Base-by-base conservation (phyloP, 495 filamentous ascomycete genomes). In the Talaromyces nanjingensis region DNA sequence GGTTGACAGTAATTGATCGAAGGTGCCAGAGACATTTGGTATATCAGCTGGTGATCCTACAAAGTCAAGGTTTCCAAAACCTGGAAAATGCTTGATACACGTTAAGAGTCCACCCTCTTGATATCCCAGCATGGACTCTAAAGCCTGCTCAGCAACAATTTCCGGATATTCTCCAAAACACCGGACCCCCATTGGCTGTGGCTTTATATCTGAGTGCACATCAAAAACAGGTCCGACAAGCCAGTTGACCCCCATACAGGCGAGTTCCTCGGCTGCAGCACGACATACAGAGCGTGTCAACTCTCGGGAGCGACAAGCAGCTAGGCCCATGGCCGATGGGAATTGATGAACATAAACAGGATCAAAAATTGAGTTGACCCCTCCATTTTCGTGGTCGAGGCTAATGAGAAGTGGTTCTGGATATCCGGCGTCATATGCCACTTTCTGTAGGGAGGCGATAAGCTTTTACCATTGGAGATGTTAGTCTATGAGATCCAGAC, bases 61-160 rank as follows among this genome's bases (percentile, higher is more conserved):
- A 31, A 61, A 61, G 42, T 61, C 59, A 22, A 61, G 37, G 8
- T 49, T 61, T 45, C 59, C 59, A 31, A 45, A 61, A 27, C 59
- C 59, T 18, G 59, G 59, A n/a, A 61, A 61, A 29, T 61, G 59
- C 24, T 61, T 61, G 34, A 45, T 33, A 37, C 59, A 61, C 14
- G 59, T 61, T 12, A 61, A 22, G 2, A 61, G 33, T 12, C 42
- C 59, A 6, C 37, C 59, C 8, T 39, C 59, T 22, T 45, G 59
- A 47, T 61, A 61, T 25, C 59, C 59, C 59, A 61, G 39, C 59
- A 61, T 61, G 3, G 59, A 61, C n/a, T 61, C 59, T 61, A 61
- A 29, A 8, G 59, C 59, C 22, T 61, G 59, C 14, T 61, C 37
- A 27, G 59, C 34, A n/a, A 61, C 59, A 9, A 45, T 11, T 47